Conservation (phyloP, 495 filamentous ascomycete genomes). For the Pyronema omphalodes region DNA sequence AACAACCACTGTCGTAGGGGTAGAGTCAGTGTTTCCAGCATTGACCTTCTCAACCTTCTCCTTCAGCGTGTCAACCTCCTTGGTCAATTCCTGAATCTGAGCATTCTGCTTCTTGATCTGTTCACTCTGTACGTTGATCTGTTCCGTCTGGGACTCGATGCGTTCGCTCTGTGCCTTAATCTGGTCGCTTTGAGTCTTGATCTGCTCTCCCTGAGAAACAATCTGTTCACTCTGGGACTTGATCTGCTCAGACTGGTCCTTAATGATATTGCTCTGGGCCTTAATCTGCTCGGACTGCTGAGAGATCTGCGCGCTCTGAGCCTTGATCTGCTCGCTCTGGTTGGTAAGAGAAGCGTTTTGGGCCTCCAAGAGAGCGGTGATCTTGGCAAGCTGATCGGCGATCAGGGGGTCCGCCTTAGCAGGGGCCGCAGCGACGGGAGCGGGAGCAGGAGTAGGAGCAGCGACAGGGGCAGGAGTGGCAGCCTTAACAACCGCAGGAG, state of each 20-base stretch:
- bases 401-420: not conserved
- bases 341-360: conserved; percentile 8
- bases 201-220: conserved; percentile 5
- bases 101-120: conserved; percentile 14
- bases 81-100: conserved; percentile 42
- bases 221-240: conserved; percentile 45
- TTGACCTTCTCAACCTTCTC: conserved; percentile 28
- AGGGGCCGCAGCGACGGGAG: conserved; percentile 10
- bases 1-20: not conserved
- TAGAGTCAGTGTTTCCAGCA: not conserved
- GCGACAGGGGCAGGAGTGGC: conserved; percentile 55
- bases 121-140: conserved; percentile 45
- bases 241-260: conserved; percentile 31
- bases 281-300: conserved; percentile 41
- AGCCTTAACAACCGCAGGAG: conserved; percentile 33
- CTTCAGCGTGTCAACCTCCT: conserved; percentile 55
- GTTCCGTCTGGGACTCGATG: conserved; percentile 27
- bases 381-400: conserved; percentile 15
- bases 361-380: conserved; percentile 16
- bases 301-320: conserved; percentile 25
- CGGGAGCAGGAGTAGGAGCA: conserved; percentile 30
- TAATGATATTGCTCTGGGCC: conserved; percentile 29
- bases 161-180: conserved; percentile 32
- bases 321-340: conserved; percentile 32
- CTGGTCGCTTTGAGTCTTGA: conserved; percentile 23